Percentiles rank a stretch among this genome's conserved stretches.
These are phyloP conservation scores for Bimuria novae-zelandiae DNA, from an alignment of 2,329 filamentous ascomycete genomes.

Conservation along the genomic window DNA sequence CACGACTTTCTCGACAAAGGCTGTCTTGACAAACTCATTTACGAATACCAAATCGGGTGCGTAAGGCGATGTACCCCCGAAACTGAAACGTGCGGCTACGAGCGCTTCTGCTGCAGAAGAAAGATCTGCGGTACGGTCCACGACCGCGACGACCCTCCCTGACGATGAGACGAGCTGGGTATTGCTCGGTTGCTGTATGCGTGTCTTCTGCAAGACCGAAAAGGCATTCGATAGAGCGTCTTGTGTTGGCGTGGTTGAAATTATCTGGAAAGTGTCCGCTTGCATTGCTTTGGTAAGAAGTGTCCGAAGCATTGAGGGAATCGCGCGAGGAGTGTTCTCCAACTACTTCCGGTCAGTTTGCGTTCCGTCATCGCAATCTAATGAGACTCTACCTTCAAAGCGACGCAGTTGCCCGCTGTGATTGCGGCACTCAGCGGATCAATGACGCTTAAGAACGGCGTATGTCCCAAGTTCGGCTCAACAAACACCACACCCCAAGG, in stretches of 20 bases:
- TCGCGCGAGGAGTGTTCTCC: slow-evolving; percentile 46
- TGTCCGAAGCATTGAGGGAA: slow-evolving; percentile 44
- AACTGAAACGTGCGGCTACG: slow-evolving; percentile 58
- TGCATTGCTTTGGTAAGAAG: slow-evolving; percentile 51
- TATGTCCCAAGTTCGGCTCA: slow-evolving; percentile 52
- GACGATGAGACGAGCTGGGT: slow-evolving; percentile 43
- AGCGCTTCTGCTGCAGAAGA: slow-evolving; percentile 58
- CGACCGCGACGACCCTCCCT: slow-evolving; percentile 57
- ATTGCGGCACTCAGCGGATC: slow-evolving; percentile 53
- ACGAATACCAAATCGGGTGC: slow-evolving; percentile 66
- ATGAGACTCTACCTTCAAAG: slow-evolving; percentile 50
- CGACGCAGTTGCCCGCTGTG: slow-evolving; percentile 57
- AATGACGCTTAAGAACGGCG: slow-evolving; percentile 54
- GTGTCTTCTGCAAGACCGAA: slow-evolving; percentile 41
- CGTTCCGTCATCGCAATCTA: not conserved
- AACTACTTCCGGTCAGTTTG: slow-evolving; percentile 31
- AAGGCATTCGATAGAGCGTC: slow-evolving; percentile 30
- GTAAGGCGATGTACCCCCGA: slow-evolving; percentile 63
- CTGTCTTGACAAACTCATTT: slow-evolving; percentile 64
- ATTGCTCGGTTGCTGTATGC: slow-evolving; percentile 16
- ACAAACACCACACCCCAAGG: slow-evolving; percentile 55
- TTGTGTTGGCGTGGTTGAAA: slow-evolving; percentile 37
- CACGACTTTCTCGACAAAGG: slow-evolving; percentile 58
- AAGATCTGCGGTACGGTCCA: slow-evolving; percentile 64
- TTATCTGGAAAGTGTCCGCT: slow-evolving; percentile 54